Evolutionary conservation across 805 yeast species (phyloP).

Genomic region (Soucietia sequanensis): DNA sequence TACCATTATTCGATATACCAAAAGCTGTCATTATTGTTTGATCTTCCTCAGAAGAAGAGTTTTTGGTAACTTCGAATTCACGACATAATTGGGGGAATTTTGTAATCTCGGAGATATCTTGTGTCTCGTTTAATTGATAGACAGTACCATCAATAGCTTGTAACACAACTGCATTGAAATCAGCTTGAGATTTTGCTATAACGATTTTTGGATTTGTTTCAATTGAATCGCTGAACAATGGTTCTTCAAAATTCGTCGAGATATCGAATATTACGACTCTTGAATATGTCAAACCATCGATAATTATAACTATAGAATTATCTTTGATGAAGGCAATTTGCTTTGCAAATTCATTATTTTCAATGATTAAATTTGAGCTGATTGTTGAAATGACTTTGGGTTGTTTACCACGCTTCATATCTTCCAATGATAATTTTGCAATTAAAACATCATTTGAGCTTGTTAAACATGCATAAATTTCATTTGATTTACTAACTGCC

Average conservation of each 20-base stretch:
- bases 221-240: constrained; percentile 38
- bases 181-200: constrained; percentile 53
- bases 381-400: constrained; percentile 42
- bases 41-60: constrained; percentile 16
- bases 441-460: constrained; percentile 32
- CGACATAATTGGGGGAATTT: constrained; percentile 71
- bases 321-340: constrained; percentile 62
- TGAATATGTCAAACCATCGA: constrained; percentile 56
- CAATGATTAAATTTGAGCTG: constrained; percentile 28
- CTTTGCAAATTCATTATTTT: constrained; percentile 47
- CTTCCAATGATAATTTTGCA: constrained; percentile 48
- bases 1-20: constrained; percentile 77
- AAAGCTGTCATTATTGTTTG: constrained; percentile 44
- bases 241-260: constrained; percentile 35
- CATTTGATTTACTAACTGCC: constrained; percentile 62
- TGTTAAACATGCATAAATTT: constrained; percentile 56
- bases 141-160: constrained; percentile 67
- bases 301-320: constrained; percentile 49
- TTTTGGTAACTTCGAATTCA: constrained; percentile 46
- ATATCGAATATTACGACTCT: constrained; percentile 52
- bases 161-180: constrained; percentile 50
- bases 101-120: constrained; percentile 34
- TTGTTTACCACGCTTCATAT: constrained; percentile 46
- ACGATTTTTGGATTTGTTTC: constrained; percentile 53
- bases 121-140: constrained; percentile 33